Base-by-base conservation (phyloP, 768 basidiomycete species). In the Pholiota molesta region DNA sequence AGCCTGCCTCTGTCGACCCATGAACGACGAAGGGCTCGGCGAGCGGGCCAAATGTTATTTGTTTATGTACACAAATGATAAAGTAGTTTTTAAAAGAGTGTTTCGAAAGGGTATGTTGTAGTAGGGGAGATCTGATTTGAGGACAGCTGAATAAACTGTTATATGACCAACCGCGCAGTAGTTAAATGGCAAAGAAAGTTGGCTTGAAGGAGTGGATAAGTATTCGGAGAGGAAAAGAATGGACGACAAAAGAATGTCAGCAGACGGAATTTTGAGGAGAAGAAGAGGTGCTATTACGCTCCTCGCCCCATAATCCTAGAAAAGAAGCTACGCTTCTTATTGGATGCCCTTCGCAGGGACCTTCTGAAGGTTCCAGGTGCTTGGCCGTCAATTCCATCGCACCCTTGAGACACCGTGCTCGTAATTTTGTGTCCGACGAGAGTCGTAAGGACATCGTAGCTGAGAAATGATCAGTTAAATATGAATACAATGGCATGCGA, bases 351-450 rank as follows among this genome's bases (percentile, higher is more conserved):
- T 13, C 47, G 19, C 1, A 49, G 19, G 13, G 47, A 49, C 23
- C 47, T 42, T 45, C 59, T 60, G 52, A 42, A 55, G 11, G 59
- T 60, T 16, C 68, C 68, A 26, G 64, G 57, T 17, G 66, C 68
- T 49, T 64, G 68, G 10, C 66, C 68, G 35, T 71, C 69, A n/a
- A 71, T 68, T 6, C 64, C 68, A 17, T 61, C 28, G 47, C 70
- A 71, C 5, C 61, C 61, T 53, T 68, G 63, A 28, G 70, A 71
- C 11, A 60, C 42, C 2, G 59, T 55, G 31, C 60, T 55, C 1
- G 57, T 59, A 26, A 63, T 37, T 31, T 59, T 61, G 7, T 47
- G 53, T 42, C 63, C 53, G n/a, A 64, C 63, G 19, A 71, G 59
- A 8, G 60, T 64, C 4, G 33, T 60, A 39, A 71, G 60, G 23